Base-by-base conservation (phyloP, 2,329 filamentous ascomycete species). In the Aspergillus terreus region DNA sequence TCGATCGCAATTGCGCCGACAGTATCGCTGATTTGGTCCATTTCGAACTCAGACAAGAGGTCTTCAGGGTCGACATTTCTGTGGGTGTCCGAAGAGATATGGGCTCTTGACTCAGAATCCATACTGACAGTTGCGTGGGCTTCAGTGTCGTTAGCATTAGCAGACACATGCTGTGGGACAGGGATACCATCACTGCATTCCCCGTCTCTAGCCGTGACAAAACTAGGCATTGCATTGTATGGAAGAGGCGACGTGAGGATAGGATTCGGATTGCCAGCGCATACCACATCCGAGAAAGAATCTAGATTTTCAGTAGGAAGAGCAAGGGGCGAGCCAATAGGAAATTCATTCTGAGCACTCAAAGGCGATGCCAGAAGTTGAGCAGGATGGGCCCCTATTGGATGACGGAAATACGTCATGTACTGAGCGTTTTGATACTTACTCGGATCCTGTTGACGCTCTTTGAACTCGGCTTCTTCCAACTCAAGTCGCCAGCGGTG, bases 1-100 rank as follows among this genome's bases (percentile, higher is more conserved):
- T 99, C 94, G 57, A 99, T 86, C 10, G 91, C 94, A 65, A 99
- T 96, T 25, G 92, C 94, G 42, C 95, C 94, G 53, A 99, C 91
- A 11, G 94, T 99, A 74, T 99, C 94, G 2, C 87, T 95, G 61
- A 99, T 79, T 63, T 87, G 81, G 55, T 90, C 84, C 19, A 76
- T 69, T 15, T 62, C 51, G 10, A 30, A 35, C n/a, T 50, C 27
- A 17, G 35, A 32, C 10, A 33, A 10, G 23, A 30, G 7, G 15
- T 11, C 14, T 3, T 32, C 33, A 36, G 12, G 14, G 25, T 17
- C 14, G 6, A 17, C 17, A 9, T 41, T 9, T 19, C 17, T 7
- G 49, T 41, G n/a, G 9, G 25, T 40, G 25, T 42, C 12, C 33
- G 25, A 12, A 41, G 27, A n/a, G 17, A 15, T 14, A 36, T 23